Conservation (phyloP, 495 filamentous ascomycete genomes). For the Schizothecium vesticola region DNA sequence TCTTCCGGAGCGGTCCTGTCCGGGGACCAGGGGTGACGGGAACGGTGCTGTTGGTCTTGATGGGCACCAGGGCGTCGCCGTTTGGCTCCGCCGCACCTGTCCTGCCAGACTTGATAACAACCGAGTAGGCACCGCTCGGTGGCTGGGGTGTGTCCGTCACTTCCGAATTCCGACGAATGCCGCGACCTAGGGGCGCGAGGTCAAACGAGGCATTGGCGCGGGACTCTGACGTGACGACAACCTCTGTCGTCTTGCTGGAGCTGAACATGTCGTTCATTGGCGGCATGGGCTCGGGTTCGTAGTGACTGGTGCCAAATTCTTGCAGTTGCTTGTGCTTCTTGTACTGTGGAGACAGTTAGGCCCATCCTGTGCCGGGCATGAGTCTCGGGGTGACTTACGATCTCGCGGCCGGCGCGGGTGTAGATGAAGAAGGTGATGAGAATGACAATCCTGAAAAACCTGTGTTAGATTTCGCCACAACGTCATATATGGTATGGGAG, state of each 20-base stretch:
- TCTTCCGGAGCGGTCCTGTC: constrained; percentile 15
- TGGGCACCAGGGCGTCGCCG: constrained; percentile 17
- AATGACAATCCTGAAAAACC: constrained; percentile 51
- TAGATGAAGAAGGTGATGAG: constrained; percentile 68
- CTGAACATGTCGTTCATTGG: constrained; percentile 45
- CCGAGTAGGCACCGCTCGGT: constrained; percentile 36
- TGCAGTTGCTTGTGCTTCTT: constrained; percentile 44
- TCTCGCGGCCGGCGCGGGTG: constrained; percentile 61
- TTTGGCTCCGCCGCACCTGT: constrained; percentile 15
- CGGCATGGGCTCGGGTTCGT: constrained; percentile 39
- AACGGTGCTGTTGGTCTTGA: constrained; percentile 18
- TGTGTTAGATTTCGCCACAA: constrained; percentile 5
- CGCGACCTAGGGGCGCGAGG: constrained; percentile 20
- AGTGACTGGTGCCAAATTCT: constrained; percentile 36
- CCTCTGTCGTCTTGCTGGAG: constrained; percentile 55
- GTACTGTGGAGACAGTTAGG: constrained; percentile 28
- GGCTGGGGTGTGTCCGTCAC: constrained; percentile 11
- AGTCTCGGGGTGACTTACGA: constrained; percentile 26
- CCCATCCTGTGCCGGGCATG: not conserved
- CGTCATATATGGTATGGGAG: not conserved
- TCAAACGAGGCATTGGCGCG: constrained; percentile 19
- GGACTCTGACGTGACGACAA: constrained; percentile 42
- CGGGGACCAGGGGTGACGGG: constrained; percentile 10
- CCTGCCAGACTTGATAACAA: constrained; percentile 40
- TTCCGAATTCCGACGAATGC: constrained; percentile 11